Base-by-base conservation (phyloP, 2,329 filamentous ascomycete genomes). In the Beauveria rudraprayagi region DNA sequence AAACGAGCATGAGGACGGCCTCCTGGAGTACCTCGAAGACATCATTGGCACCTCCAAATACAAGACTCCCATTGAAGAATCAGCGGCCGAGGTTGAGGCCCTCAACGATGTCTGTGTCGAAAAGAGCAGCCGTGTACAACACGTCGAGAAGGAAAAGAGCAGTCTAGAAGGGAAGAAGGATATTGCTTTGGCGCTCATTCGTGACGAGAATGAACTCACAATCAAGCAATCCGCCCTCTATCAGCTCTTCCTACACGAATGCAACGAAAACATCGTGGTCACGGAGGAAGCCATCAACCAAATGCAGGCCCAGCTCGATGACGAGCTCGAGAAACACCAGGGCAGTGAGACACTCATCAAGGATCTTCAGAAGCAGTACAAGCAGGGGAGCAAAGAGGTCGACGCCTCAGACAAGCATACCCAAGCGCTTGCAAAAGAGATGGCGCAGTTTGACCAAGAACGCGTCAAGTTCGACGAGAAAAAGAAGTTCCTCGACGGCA, bases 11-110 rank as follows among this genome's bases (percentile, higher is more conserved):
- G 94, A 99, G 63, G 94, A 99, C 69, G 94, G 94, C 14, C 83
- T 99, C 3, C 81, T 99, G 19, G 94, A 99, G 73, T 99, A 99
- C 66, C 84, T 99, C 0, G 94, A 99, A 73, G 94, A 99, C 70
- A 99, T 99, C 64, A 97, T 99, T 68, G 94, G 95, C 64, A 99
- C 94, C 0, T 97, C 94, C 6, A 97, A 96, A 72, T 99, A 99
- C 78, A 99, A 99, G 77, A 84, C 89, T 0, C 93, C 94, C 0
- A 99, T 99, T 65, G 94, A 99, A 67, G 94, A 99, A 76, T 88
- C 92, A 0, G 93, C 92, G 0, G 78, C 88, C 1, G 91, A 97
- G 73, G 91, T 96, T 0, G 94, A 99, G 74, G 87, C 86, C 1
- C 82, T 97, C 60, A 99, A 99, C 70, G 94, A 99, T 68, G 85